Percentiles rank a stretch among this genome's conserved stretches.
phyloP scores from a whole-genome alignment of 1,139 yeast species.

The Kodamaea fungicola region DNA sequence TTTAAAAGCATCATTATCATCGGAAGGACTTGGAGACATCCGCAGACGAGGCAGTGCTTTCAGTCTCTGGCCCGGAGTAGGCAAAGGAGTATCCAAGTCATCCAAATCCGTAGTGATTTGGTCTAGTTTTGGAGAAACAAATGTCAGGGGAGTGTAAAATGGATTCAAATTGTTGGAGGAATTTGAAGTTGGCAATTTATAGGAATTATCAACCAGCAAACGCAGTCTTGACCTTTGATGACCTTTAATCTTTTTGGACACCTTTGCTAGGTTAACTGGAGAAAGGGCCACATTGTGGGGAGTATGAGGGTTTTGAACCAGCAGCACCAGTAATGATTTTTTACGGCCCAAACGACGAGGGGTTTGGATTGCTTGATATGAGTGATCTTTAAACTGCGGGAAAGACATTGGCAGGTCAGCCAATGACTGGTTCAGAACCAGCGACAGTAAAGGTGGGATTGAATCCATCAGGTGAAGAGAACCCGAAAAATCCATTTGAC shows the following conservation, averaged over 20 bases:
- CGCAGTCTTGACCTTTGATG: conserved; percentile 44
- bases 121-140: conserved; percentile 38
- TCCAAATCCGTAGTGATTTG: conserved; percentile 23
- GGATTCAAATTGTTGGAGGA: conserved; percentile 32
- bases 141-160: conserved; percentile 43
- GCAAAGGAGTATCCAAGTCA: conserved; percentile 33
- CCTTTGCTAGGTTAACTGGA: conserved; percentile 25
- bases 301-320: conserved; percentile 25
- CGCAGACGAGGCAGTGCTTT: conserved; percentile 6
- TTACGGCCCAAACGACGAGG: conserved; percentile 30
- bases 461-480: conserved; percentile 40
- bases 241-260: conserved; percentile 30
- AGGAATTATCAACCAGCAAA: conserved; percentile 13
- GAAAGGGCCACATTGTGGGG: conserved; percentile 23
- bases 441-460: conserved; percentile 34
- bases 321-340: conserved; percentile 30
- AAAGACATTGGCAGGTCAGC: conserved; percentile 29
- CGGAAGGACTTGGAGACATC: conserved; percentile 17
- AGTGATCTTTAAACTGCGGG: conserved; percentile 1
- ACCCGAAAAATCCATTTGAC: not conserved
- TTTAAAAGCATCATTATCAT: conserved; percentile 44
- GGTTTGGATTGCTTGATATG: conserved; percentile 13
- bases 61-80: conserved; percentile 21
- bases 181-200: conserved; percentile 13
- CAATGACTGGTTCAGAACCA: conserved; percentile 35